Evolutionary conservation across 1,284 basidiomycete genomes (phyloP).

Genomic region (Butyriboletus appendiculatus): DNA sequence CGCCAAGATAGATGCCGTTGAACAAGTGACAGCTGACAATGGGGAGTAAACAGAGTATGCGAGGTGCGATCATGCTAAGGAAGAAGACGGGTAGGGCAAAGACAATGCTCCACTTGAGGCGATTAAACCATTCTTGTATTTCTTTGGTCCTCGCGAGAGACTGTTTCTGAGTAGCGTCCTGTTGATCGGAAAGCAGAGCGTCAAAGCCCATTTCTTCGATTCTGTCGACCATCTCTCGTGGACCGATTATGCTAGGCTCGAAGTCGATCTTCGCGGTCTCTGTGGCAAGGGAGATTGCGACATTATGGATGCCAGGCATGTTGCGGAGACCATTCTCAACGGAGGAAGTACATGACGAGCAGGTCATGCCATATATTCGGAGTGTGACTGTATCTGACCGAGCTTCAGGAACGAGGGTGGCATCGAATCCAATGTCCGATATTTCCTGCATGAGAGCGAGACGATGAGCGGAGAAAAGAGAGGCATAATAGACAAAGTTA

Average conservation of each 20-base stretch:
- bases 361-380: conserved; percentile 91
- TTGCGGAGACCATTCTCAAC: conserved; percentile 72
- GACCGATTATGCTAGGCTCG: conserved; percentile 72
- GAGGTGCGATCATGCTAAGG: conserved; percentile 86
- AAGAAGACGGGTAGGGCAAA: conserved; percentile 96
- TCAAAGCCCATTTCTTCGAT: conserved; percentile 92
- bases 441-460: conserved; percentile 63
- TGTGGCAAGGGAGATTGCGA: conserved; percentile 73
- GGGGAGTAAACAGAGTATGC: conserved; percentile 59
- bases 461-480: conserved; percentile 13
- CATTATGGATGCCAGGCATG: conserved; percentile 75
- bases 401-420: conserved; percentile 65
- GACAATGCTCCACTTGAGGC: conserved; percentile 72
- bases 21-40: conserved; percentile 53
- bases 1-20: conserved; percentile 79
- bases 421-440: conserved; percentile 91
- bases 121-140: conserved; percentile 85
- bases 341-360: conserved; percentile 78
- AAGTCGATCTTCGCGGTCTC: conserved; percentile 78
- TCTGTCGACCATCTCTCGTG: conserved; percentile 84
- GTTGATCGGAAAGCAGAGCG: conserved; percentile 81
- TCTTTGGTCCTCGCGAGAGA: conserved; percentile 93
- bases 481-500: conserved; percentile 37
- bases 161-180: conserved; percentile 85
- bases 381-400: conserved; percentile 70